A percentile compares a stretch with the other conserved stretches of the same genome.
Evolutionary conservation across 2,329 filamentous ascomycete species (phyloP).

Genomic region (Ilyonectria sp.): DNA sequence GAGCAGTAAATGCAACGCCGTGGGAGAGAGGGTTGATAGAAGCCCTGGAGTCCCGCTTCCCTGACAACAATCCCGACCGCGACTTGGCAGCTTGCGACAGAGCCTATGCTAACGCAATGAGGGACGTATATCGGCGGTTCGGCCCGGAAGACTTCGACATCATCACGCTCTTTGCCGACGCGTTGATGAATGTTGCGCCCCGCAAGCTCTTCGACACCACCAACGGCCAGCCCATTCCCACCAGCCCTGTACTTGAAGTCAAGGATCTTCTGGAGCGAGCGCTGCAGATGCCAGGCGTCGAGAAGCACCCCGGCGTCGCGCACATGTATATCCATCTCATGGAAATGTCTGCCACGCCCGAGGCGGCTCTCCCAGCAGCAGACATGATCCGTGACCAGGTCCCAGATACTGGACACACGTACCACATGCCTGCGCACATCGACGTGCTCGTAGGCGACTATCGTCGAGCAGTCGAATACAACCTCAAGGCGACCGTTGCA

Average conservation of each 20-base stretch:
- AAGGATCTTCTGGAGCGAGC: conserved; percentile 58
- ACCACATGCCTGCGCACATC: conserved; percentile 85
- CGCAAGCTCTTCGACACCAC: conserved; percentile 61
- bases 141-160: conserved; percentile 57
- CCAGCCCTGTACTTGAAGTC: conserved; percentile 48
- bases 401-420: conserved; percentile 78
- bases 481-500: conserved; percentile 75
- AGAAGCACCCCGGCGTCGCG: conserved; percentile 79
- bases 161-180: conserved; percentile 56
- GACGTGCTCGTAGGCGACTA: conserved; percentile 81
- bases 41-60: conserved; percentile 75
- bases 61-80: conserved; percentile 51
- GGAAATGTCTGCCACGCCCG: conserved; percentile 80
- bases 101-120: conserved; percentile 58
- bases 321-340: conserved; percentile 85
- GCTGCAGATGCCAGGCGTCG: conserved; percentile 56
- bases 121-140: conserved; percentile 52
- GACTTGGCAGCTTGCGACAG: conserved; percentile 62
- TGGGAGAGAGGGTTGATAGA: conserved; percentile 73
- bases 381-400: conserved; percentile 75
- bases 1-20: not conserved
- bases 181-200: conserved; percentile 64
- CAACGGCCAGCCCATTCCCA: conserved; percentile 48
- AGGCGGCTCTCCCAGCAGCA: conserved; percentile 72
- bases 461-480: conserved; percentile 75